Evolutionary conservation across 805 yeast species (phyloP), one percentile per base, ranked within the genome.

Genomic region (Yamadazyma nakazawae): DNA sequence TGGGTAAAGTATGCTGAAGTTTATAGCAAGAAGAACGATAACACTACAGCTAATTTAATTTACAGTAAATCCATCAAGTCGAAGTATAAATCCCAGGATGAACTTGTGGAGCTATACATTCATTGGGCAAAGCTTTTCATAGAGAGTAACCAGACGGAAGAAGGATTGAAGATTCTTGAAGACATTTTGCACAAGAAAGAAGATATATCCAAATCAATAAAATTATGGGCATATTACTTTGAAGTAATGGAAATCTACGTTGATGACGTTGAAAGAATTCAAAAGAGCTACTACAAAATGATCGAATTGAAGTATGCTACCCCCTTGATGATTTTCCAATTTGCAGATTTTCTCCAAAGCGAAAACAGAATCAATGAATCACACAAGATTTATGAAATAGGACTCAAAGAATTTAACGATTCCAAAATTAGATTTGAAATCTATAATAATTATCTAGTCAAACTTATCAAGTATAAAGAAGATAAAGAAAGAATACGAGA

Each of bases 51-150:
- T 0, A 65, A 85, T 51, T 69, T 77, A 14, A 76, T 90, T 5
- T 79, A 76, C 46, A 79, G 80, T 32, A 82, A 82, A 41, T 84
- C 92, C 0, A 68, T 80, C 1, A 80, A 81, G 46, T 91, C 90
- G 0, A 91, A 90, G 5, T 89, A 76, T 63, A 74, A 68, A 21
- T 64, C 74, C 13, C 65, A 80, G 0, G 78, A 79, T 18, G 96
- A 89, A 49, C 64, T 89, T 17, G 86, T 83, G 2, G 76, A 75
- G 2, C 62, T 91, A 6, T 87, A 89, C 78, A 67, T 79, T n/a
- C 76, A 74, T 14, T 91, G 97, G 96, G 72, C 85, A 5, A 85
- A 85, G 47, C 66, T 80, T 63, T 85, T 84, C 49, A 56, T 86
- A 26, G 66, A 75, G 19, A 63, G 67, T 14, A 77, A 72, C 1